Evolutionary conservation across 2,329 filamentous ascomycete species (phyloP).

Genomic region (Allantophomopsis cytisporea): DNA sequence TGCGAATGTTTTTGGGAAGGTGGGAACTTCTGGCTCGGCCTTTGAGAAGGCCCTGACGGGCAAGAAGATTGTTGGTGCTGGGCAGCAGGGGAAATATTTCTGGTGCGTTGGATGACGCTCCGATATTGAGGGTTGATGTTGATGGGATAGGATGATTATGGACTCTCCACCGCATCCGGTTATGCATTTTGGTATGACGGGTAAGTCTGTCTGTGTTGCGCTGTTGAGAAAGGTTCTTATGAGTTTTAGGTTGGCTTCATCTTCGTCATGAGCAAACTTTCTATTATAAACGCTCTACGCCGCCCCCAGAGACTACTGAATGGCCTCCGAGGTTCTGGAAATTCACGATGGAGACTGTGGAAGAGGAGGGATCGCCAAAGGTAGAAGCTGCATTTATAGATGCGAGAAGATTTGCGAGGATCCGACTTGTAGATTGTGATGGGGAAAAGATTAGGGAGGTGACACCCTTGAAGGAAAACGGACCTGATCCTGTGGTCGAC

Average conservation of each 20-base stretch:
- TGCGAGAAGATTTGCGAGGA: constrained; percentile 61
- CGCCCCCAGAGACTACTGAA: constrained; percentile 33
- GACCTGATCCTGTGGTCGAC: constrained; percentile 83
- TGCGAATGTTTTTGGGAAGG: constrained; percentile 79
- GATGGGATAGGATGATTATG: constrained; percentile 46
- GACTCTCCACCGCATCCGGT: constrained; percentile 68
- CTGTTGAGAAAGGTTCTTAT: too few relatives aligned
- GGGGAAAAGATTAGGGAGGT: constrained; percentile 62
- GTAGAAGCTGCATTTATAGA: constrained; percentile 73
- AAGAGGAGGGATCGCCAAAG: constrained; percentile 21
- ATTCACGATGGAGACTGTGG: constrained; percentile 58
- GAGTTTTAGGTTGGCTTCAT: constrained; percentile 58
- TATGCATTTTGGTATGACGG: constrained; percentile 74
- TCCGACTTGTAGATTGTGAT: constrained; percentile 71
- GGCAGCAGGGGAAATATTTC: constrained; percentile 94
- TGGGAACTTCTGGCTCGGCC: constrained; percentile 61
- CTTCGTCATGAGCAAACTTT: constrained; percentile 66
- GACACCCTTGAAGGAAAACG: constrained; percentile 78
- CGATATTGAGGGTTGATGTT: background rate
- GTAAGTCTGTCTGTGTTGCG: constrained; percentile 16
- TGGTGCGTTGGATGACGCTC: constrained; percentile 34
- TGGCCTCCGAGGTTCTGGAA: constrained; percentile 93
- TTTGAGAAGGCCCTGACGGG: constrained; percentile 64
- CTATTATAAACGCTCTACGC: constrained; percentile 58
- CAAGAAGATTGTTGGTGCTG: constrained; percentile 56